A percentile compares a stretch with the other conserved stretches of the same genome.
Conservation (phyloP, 768 basidiomycete genomes). For the Asterophora parasitica region DNA sequence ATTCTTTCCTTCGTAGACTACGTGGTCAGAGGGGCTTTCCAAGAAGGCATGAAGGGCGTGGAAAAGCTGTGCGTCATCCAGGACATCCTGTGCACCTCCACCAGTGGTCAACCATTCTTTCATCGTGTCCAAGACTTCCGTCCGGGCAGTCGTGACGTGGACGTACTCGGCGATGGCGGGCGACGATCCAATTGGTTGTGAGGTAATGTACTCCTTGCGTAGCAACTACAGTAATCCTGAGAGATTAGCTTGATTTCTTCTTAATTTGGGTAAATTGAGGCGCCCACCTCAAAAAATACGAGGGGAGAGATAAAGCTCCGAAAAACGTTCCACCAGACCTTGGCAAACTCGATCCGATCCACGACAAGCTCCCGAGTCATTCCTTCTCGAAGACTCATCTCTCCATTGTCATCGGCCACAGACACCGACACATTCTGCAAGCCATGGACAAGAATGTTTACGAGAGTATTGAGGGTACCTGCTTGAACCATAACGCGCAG, state of each 20-base stretch:
- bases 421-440: constrained; percentile 73
- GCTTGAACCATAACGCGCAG: constrained; percentile 75
- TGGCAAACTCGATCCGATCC: constrained; percentile 68
- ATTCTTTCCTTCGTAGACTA: constrained; percentile 36
- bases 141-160: constrained; percentile 46
- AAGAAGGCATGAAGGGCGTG: constrained; percentile 58
- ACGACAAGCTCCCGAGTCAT: constrained; percentile 69
- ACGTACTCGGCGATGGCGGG: constrained; percentile 43
- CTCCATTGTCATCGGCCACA: constrained; percentile 83
- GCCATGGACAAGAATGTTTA: constrained; percentile 74
- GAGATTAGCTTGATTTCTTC: not conserved
- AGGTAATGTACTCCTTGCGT: constrained; percentile 65
- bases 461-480: constrained; percentile 69
- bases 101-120: constrained; percentile 71
- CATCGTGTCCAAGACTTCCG: constrained; percentile 59
- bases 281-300: constrained; percentile 77
- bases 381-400: constrained; percentile 71
- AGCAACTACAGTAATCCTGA: constrained; percentile 46
- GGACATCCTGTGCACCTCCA: constrained; percentile 72
- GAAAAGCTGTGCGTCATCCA: constrained; percentile 67
- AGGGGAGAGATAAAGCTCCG: constrained; percentile 77
- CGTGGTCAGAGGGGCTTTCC: constrained; percentile 48
- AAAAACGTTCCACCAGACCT: constrained; percentile 81
- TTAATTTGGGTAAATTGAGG: not conserved
- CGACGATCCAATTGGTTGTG: constrained; percentile 37